Conservation (phyloP, 805 yeast species). For the Kluyveromyces lactis region DNA sequence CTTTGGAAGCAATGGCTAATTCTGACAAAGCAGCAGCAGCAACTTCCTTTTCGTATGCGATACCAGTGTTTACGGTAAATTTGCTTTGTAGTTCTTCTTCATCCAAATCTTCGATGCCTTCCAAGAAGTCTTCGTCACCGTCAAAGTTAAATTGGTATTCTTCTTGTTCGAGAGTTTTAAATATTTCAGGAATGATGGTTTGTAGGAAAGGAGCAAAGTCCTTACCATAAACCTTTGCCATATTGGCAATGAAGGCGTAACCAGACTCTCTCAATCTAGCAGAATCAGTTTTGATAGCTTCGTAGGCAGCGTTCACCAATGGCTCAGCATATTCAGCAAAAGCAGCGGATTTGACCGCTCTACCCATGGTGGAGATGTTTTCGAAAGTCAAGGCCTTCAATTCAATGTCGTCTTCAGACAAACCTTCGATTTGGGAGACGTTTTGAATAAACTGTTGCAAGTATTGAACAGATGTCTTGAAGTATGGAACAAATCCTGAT, state of each 20-base stretch:
- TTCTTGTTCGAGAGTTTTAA: conserved; percentile 75
- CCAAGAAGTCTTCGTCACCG: conserved; percentile 40
- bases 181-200: conserved; percentile 74
- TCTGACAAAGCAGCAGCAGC: conserved; percentile 89
- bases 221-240: conserved; percentile 91
- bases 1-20: conserved; percentile 80
- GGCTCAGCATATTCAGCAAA: conserved; percentile 84
- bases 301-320: conserved; percentile 78
- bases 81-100: conserved; percentile 63
- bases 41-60: conserved; percentile 91
- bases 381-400: conserved; percentile 89
- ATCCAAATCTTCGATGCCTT: conserved; percentile 38
- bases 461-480: conserved; percentile 68
- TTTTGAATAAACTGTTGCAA: conserved; percentile 76
- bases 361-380: conserved; percentile 88
- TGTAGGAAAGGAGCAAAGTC: conserved; percentile 83
- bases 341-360: conserved; percentile 89
- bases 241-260: conserved; percentile 82
- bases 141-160: conserved; percentile 66
- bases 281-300: conserved; percentile 65
- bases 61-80: conserved; percentile 85
- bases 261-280: conserved; percentile 91
- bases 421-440: conserved; percentile 60
- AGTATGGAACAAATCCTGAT: conserved; percentile 77
- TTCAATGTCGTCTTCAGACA: conserved; percentile 84